Percentiles rank a stretch among this genome's conserved stretches.
phyloP scores from a whole-genome alignment of 371 early-diverging fungal genomes.

The Mucor lusitanicus region DNA sequence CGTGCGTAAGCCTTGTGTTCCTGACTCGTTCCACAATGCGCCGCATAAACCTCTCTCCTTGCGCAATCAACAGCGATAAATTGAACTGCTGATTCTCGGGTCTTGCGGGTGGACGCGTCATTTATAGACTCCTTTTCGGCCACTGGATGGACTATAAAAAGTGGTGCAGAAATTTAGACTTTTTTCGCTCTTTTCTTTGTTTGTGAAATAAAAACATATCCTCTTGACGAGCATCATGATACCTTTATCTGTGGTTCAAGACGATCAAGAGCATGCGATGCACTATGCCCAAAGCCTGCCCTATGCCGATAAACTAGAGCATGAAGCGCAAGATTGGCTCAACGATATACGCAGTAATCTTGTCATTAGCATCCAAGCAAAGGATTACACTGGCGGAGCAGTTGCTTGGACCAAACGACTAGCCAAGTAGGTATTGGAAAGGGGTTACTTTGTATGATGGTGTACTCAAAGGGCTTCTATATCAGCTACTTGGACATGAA shows the following conservation, averaged over 20 bases:
- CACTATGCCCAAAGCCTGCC: constrained; percentile 53
- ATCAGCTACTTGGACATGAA: constrained; percentile 68
- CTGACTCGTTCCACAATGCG: neutral
- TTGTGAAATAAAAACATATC: neutral
- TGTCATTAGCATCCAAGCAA: constrained; percentile 50
- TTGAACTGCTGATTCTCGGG: neutral
- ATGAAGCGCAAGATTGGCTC: constrained; percentile 61
- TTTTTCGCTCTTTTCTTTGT: neutral
- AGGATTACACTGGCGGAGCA: constrained; percentile 64
- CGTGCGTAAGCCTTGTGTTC: neutral
- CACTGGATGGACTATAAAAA: neutral
- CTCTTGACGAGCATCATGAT: constrained; percentile 13
- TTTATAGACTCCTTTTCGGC: neutral
- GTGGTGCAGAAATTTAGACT: neutral
- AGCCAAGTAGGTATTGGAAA: constrained; percentile 42
- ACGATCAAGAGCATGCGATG: constrained; percentile 47
- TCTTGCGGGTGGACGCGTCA: neutral
- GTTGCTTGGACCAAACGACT: constrained; percentile 61
- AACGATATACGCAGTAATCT: constrained; percentile 55
- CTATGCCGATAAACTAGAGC: constrained; percentile 53
- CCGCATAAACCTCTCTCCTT: neutral
- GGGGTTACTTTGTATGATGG: neutral
- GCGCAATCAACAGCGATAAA: neutral
- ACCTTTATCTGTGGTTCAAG: constrained; percentile 39
- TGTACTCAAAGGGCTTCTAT: neutral